Percentiles rank a stretch among this genome's conserved stretches.
phyloP scores from a whole-genome alignment of 139 green algal species.

The Picochlorum sp. region DNA sequence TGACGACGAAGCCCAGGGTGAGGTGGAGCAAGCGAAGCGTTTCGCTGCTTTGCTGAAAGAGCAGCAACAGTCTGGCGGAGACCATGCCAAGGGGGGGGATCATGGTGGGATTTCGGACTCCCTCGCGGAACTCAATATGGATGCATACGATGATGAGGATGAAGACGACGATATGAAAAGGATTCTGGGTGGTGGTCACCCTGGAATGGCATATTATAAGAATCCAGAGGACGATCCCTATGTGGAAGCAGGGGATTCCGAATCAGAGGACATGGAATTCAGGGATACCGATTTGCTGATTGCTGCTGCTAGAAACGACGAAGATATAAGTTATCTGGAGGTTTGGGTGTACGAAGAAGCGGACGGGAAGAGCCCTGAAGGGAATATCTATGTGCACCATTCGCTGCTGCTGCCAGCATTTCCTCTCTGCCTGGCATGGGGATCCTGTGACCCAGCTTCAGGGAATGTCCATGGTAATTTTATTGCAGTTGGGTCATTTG shows the following conservation, averaged over 20 bases:
- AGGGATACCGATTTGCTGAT: constrained; percentile 78
- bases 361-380: constrained; percentile 34
- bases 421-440: constrained; percentile 81
- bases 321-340: constrained; percentile 88
- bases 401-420: constrained; percentile 91
- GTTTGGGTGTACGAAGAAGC: constrained; percentile 92
- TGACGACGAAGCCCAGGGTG: constrained; percentile 22
- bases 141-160: constrained; percentile 80
- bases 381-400: constrained; percentile 93
- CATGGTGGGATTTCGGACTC: background rate
- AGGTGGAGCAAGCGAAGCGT: constrained; percentile 22
- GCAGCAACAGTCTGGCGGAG: background rate
- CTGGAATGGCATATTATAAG: constrained; percentile 41
- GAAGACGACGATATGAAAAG: constrained; percentile 16
- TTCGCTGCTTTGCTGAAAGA: constrained; percentile 11
- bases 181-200: constrained; percentile 17
- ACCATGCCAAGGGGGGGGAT: background rate
- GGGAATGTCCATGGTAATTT: constrained; percentile 48
- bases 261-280: constrained; percentile 49
- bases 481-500: constrained; percentile 79
- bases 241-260: constrained; percentile 15
- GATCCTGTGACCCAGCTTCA: constrained; percentile 57
- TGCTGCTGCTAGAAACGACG: constrained; percentile 81
- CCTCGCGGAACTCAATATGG: constrained; percentile 91
- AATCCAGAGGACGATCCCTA: constrained; percentile 32